Percentiles rank a stretch among this genome's conserved stretches.
Conservation (phyloP, 768 basidiomycete genomes). For the Termitomyces sp. region DNA sequence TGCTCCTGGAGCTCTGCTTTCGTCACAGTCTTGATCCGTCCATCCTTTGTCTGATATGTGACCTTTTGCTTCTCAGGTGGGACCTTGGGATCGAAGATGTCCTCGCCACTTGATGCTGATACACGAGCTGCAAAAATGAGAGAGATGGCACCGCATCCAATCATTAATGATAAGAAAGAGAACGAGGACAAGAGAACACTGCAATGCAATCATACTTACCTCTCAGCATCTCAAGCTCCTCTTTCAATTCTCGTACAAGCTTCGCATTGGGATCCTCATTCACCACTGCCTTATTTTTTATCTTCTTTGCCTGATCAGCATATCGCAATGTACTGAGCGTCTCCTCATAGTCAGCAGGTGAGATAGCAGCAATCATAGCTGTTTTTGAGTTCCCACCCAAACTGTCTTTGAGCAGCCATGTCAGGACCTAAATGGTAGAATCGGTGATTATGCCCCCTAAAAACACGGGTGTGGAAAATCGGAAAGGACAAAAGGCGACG, state of each 20-base stretch:
- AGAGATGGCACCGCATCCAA: conserved; percentile 10
- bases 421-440: conserved; percentile 61
- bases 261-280: conserved; percentile 99
- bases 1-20: conserved; percentile 98
- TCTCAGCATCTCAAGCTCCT: conserved; percentile 91
- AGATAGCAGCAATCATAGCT: conserved; percentile 98
- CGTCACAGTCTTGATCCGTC: conserved; percentile 90
- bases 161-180: conserved; percentile 6
- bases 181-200: conserved; percentile 10
- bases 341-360: conserved; percentile 98
- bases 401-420: conserved; percentile 97
- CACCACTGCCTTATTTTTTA: conserved; percentile 98
- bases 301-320: conserved; percentile 99
- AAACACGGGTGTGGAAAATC: conserved; percentile 4
- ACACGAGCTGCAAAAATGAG: conserved; percentile 55
- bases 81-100: conserved; percentile 78
- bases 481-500: conserved; percentile 21
- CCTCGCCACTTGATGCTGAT: conserved; percentile 59
- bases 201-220: conserved; percentile 39
- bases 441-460: not conserved
- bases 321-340: conserved; percentile 95
- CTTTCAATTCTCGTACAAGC: conserved; percentile 97
- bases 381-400: conserved; percentile 97
- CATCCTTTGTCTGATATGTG: conserved; percentile 89
- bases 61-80: conserved; percentile 95